Evolutionary conservation across 1,139 yeast genomes (phyloP), one percentile per base, ranked within the genome.

Genomic region (Sugiyamaella novakii): DNA sequence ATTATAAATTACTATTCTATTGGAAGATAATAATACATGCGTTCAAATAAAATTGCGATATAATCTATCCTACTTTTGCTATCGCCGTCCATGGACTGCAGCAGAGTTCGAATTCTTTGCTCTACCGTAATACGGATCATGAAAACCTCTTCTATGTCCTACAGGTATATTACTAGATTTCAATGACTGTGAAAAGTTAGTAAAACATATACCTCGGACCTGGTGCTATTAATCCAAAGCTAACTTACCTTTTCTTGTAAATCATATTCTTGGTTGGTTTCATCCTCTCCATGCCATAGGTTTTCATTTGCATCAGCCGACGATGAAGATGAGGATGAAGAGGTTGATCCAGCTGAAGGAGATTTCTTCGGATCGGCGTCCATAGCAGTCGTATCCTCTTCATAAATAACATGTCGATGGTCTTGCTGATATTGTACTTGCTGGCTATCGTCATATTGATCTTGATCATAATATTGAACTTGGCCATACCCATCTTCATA

Each of bases 231-330:
- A n/a, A n/a, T n/a, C n/a, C n/a, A n/a, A n/a, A n/a, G n/a, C n/a
- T n/a, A 27, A 38, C 44, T 37, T 34, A 41, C 50, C 18, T 50
- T 35, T 17, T 25, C 46, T n/a, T 22, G 43, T 19, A 28, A 15
- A 19, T 38, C 37, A n/a, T 46, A 31, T 11, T 33, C 19, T 33
- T 25, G 35, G 10, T 34, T 34, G 21, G 7, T 35, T 19, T 50
- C 50, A 39, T 51, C 46, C 34, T 62, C 62, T 19, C 57, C 64
- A 35, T 55, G 51, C 65, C 65, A 61, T 49, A 59, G 33, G 34
- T 61, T 62, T 29, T 60, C 64, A 35, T 55, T 56, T 4, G 54
- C 55, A 11, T 53, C 58, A 3, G 60, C 55, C 6, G 60, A 57
- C 15, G 61, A 55, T 14, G 61, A 55, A 17, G 61, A 55, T 12